Base-by-base conservation (phyloP, 192 early-diverging fungal genomes). In the Diversispora eburnea region DNA sequence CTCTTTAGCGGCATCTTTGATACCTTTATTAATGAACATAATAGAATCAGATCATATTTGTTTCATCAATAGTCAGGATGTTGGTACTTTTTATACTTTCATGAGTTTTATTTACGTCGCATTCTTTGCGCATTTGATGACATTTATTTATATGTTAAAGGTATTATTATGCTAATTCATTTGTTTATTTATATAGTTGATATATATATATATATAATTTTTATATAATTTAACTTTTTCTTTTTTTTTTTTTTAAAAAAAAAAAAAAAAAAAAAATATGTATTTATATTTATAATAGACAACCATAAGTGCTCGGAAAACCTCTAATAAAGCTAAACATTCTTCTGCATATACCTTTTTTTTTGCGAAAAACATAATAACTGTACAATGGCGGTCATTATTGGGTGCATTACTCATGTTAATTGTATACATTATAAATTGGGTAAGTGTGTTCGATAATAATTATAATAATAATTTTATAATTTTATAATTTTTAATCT, bases 311-410 rank as follows among this genome's bases (percentile, higher is more conserved):
- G 8, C 15, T 6, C 48, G 57, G 33, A 17, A 17, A 9, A 47
- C 58, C 13, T 8, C 59, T 8, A 45, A 17, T 1, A 57, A 72
- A 72, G 45, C 57, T 3, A 45, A 62, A 72, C 33, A 9, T 48
- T 8, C 41, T 19, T 10, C 61, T 3, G 13, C 8, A 6, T 4
- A 62, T n/a, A 33, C 25, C 25, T 33, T 33, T 33, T 1, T 0
- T 33, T 0, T 33, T 2, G 8, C 33, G 10, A 62, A 33, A 61
- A 5, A 46, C 3, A 49, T 72, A 17, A 39, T 72, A 4, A 47
- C 4, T 9, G 8, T 72, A 15, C 70, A 72, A 61, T 72, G 70
- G 70, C 70, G 70, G 0, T 56, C 70, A 39, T 61, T 61, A 72
- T 33, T 61, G 13, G 70, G 70, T 0, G 70, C 42, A 15, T 72